A percentile compares a stretch with the other conserved stretches of the same genome.
phyloP scores from a whole-genome alignment of 225 moss, liverwort and hornwort genomes.

The Ulota crispa region DNA sequence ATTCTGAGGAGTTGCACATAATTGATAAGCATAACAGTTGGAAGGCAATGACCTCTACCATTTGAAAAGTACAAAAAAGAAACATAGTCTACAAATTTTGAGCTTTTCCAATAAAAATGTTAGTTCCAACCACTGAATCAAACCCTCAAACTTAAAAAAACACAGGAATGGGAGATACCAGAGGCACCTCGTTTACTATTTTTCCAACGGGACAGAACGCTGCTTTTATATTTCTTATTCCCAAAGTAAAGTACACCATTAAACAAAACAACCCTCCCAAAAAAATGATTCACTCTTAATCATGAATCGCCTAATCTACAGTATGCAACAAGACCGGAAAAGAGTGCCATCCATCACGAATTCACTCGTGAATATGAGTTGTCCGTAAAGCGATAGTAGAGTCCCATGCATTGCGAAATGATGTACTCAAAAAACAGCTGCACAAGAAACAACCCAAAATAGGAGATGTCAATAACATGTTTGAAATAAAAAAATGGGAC shows the following conservation, averaged over 20 bases:
- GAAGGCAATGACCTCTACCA: not conserved
- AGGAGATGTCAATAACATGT: not conserved
- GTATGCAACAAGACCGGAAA: not conserved
- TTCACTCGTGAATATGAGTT: constrained; percentile 67
- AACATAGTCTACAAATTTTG: not conserved
- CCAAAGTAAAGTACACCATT: constrained; percentile 8
- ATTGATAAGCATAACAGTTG: not conserved
- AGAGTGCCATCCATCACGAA: constrained; percentile 29
- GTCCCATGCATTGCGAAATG: constrained; percentile 48
- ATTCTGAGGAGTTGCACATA: not conserved
- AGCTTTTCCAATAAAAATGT: not conserved
- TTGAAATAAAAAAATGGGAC: not conserved
- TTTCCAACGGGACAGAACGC: not conserved
- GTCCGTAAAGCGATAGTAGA: constrained; percentile 70
- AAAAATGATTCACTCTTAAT: constrained; percentile 10
- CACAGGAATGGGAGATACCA: not conserved
- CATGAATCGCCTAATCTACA: constrained; percentile 11
- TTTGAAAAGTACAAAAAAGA: not conserved
- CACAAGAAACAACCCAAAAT: constrained; percentile 14
- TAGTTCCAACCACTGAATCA: not conserved
- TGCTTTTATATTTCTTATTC: constrained; percentile 19
- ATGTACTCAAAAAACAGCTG: constrained; percentile 45
- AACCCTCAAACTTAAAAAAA: not conserved
- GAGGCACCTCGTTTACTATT: not conserved
- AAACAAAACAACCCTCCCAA: not conserved